phyloP scores from a whole-genome alignment of 2,329 filamentous ascomycete species.

The Paraphaeosphaeria sporulosa region DNA sequence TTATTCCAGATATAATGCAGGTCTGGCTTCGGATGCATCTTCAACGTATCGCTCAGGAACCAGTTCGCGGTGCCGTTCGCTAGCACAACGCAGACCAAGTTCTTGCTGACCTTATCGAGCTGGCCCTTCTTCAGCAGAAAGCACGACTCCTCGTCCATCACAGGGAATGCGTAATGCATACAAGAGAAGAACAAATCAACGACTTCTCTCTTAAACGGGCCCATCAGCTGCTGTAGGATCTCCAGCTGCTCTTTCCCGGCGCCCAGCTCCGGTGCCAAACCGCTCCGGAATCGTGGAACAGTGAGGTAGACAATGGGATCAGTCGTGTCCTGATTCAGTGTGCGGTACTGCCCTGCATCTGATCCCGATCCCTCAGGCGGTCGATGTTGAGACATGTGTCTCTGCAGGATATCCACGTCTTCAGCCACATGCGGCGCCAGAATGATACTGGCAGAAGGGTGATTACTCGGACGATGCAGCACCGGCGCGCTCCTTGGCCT shows the following conservation, averaged over 20 bases:
- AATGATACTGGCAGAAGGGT: conserved; percentile 49
- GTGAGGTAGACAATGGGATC: conserved; percentile 54
- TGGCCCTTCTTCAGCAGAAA: conserved; percentile 45
- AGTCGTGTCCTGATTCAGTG: conserved; percentile 56
- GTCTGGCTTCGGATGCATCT: conserved; percentile 48
- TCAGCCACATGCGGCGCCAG: conserved; percentile 52
- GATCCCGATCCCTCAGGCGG: conserved; percentile 23
- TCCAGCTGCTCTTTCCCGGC: conserved; percentile 51
- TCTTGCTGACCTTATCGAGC: conserved; percentile 43
- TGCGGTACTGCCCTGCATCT: conserved; percentile 55
- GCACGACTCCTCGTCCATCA: conserved; percentile 51
- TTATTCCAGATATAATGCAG: conserved; percentile 52
- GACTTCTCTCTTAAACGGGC: conserved; percentile 47
- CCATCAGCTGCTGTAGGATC: conserved; percentile 52
- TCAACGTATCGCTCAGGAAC: conserved; percentile 46
- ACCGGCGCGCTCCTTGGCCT: conserved; percentile 35
- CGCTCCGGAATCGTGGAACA: conserved; percentile 59
- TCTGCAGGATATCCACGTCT: conserved; percentile 51
- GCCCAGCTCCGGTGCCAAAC: conserved; percentile 44
- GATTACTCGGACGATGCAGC: conserved; percentile 38
- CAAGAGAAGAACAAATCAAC: conserved; percentile 56
- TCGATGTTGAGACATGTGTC: conserved; percentile 47
- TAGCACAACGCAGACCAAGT: conserved; percentile 50
- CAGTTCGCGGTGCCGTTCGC: conserved; percentile 49
- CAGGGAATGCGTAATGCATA: conserved; percentile 49